Conservation (phyloP, 208 protist species). For the Naegleria lovaniensis region DNA sequence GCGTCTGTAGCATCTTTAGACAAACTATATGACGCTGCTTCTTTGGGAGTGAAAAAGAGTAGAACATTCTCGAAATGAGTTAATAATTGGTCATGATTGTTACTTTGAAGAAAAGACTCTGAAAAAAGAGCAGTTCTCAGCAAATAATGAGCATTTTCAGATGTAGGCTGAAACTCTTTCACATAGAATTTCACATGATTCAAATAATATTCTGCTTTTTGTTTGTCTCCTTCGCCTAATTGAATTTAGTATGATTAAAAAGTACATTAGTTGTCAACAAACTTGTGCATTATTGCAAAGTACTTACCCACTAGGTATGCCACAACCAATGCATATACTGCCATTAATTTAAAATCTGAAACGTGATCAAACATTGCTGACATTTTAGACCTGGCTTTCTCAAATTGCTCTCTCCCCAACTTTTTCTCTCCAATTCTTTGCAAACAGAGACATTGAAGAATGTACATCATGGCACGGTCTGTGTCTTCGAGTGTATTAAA, state of each 20-base stretch:
- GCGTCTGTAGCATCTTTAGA: neutral
- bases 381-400: neutral
- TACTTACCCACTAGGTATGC: neutral
- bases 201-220: neutral
- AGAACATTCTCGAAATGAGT: neutral
- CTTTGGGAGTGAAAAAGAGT: neutral
- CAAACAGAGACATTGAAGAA: neutral
- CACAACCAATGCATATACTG: neutral
- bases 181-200: neutral
- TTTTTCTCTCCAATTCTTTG: neutral
- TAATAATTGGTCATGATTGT: neutral
- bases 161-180: neutral
- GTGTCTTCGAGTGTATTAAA: neutral
- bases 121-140: neutral
- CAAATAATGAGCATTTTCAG: neutral
- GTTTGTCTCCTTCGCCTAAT: neutral
- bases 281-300: too few relatives aligned
- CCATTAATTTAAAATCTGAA: neutral
- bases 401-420: neutral
- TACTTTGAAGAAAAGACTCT: neutral
- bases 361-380: neutral
- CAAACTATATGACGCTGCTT: neutral
- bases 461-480: neutral
- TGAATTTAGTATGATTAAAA: too few relatives aligned
- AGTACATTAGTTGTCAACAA: too few relatives aligned